These are phyloP conservation scores for Circinella minor DNA, from an alignment of 371 early-diverging fungal genomes.

Conservation along the genomic window DNA sequence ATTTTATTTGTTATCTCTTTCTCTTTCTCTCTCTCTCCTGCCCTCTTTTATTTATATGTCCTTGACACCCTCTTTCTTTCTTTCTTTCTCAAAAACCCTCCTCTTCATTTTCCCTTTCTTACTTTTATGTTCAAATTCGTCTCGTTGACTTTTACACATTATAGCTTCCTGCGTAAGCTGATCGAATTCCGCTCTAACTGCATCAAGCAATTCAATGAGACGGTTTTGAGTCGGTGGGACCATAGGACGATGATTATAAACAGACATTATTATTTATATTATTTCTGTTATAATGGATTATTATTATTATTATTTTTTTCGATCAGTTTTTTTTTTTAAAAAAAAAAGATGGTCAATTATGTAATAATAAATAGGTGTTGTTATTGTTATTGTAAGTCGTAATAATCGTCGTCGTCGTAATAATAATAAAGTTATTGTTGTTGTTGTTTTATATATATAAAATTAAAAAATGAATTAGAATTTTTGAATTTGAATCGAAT, in stretches of 20 bases:
- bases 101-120: conserved; percentile 17
- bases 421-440: neutral
- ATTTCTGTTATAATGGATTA: conserved; percentile 1
- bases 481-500: too few species aligned
- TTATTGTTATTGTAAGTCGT: too few species aligned
- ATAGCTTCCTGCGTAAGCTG: conserved; percentile 77
- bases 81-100: neutral
- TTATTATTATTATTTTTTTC: too few species aligned
- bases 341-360: too few species aligned
- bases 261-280: too few species aligned
- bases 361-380: too few species aligned
- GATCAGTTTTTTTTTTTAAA: too few species aligned
- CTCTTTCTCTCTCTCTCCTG: neutral
- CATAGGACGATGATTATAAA: conserved; percentile 86
- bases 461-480: neutral
- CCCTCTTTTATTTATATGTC: neutral
- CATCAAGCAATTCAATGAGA: conserved; percentile 83
- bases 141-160: conserved; percentile 76
- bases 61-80: neutral
- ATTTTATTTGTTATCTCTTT: neutral
- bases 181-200: conserved; percentile 84
- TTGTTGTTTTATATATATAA: neutral
- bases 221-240: conserved; percentile 68
- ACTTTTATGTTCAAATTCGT: conserved; percentile 90
- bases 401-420: too few species aligned